phyloP scores from a whole-genome alignment of 2,329 filamentous ascomycete genomes.

The Paraphaeosphaeria sporulosa region DNA sequence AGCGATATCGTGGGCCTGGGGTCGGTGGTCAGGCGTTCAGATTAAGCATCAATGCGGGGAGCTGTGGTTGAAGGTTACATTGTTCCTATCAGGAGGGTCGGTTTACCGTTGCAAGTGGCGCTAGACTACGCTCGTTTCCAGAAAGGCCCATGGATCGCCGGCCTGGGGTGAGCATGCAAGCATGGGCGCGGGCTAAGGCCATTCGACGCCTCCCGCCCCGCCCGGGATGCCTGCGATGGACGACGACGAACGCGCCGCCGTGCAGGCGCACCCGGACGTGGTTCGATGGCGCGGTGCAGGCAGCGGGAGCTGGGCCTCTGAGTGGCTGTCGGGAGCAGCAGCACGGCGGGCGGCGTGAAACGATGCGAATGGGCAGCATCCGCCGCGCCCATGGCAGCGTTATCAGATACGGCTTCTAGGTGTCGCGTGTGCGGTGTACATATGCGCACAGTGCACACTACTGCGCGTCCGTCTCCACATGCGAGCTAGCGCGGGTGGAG shows the following conservation, averaged over 20 bases:
- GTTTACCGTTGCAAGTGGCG: slow-evolving; percentile 38
- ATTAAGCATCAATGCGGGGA: not conserved
- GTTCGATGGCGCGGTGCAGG: not conserved
- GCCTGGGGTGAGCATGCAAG: not conserved
- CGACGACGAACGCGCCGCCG: no score
- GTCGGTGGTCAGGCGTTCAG: slow-evolving; percentile 15
- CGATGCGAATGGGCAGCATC: not conserved
- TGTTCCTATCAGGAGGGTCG: not conserved
- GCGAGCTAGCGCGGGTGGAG: no score
- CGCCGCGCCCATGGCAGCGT: slow-evolving; percentile 11
- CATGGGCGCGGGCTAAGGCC: no score
- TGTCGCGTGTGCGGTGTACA: no score
- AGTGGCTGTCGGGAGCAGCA: slow-evolving; percentile 12
- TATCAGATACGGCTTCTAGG: no score
- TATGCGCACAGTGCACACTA: no score
- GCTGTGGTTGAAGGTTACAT: not conserved
- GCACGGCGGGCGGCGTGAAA: slow-evolving; percentile 4
- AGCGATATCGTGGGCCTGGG: not conserved
- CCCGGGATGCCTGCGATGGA: no score
- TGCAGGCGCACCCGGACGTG: not conserved
- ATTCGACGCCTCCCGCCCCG: no score
- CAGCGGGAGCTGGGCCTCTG: slow-evolving; percentile 1
- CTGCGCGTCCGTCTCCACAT: no score
- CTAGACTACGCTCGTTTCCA: slow-evolving; percentile 16
- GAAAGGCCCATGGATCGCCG: slow-evolving; percentile 10